Base-by-base conservation (phyloP, 1,284 basidiomycete genomes). In the Ustilago sp. region DNA sequence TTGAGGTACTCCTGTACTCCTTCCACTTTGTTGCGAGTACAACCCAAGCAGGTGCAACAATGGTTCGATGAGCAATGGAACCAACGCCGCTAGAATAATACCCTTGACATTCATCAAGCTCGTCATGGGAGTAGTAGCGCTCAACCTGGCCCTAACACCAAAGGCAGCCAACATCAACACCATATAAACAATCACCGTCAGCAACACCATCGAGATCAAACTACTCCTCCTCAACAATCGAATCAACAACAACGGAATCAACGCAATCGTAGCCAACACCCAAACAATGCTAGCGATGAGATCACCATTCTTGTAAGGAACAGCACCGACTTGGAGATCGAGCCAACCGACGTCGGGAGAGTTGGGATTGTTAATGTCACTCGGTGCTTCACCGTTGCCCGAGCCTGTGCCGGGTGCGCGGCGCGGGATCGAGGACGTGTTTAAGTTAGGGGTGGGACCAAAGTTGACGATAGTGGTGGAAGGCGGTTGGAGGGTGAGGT, bases 291-390 rank as follows among this genome's bases (percentile, higher is more conserved):
- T 56, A 9, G 79, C 71, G 50, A 78, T 78, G 34, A 80, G 63
- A 45, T 80, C 79, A 4, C 79, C 79, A 55, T 79, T 79, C 63
- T 79, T 80, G 60, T 76, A 80, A 3, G 79, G 76, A 2, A 80
- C 70, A 0, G 50, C 73, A 31, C 79, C 76, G 32, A 80, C 66
- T 38, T 79, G 69, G 4, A 69, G 55, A 50, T 80, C 79, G 36
- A 80, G 61, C 79, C 79, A 80, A 8, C 76, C 76, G 7, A 80
- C 45, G 43, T 80, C 72, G 50, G 79, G 79, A 11, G 65, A 65
- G 54, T 80, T 64, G 28, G 69, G 68, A 39, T 80, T 80, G 66
- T 74, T 77, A 59, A 80, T 77, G 62, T 80, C 69, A 5, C 54
- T 41, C 1, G 78, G 67, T 8, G 75, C 66, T 39, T 70, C 64